Base-by-base conservation (phyloP, 371 early-diverging fungal genomes). In the Mucor circinelloides region DNA sequence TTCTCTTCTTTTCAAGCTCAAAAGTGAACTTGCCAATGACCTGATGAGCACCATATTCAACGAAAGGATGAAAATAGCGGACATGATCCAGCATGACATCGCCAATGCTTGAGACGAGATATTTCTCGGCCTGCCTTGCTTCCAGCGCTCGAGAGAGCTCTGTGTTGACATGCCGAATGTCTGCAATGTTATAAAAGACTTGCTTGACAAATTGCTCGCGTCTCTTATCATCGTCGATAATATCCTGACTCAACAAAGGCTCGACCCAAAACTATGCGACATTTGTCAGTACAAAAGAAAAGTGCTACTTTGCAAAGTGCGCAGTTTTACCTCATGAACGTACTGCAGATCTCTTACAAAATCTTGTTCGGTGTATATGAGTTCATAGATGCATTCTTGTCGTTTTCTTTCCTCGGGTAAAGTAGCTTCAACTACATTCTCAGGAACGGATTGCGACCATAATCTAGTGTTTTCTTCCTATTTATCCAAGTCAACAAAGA, bases 371-470 rank as follows among this genome's bases (percentile, higher is more conserved):
- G 92, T 94, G 58, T 92, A 86, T 34, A 97, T 90, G 42, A 96
- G 69, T 79, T 97, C 97, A 71, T 88, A 96, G 59, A 97, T 93
- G 48, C 89, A 88, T 72, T 97, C 96, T 71, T 97, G 97, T 0
- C 97, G 87, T 69, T 89, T 92, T 65, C 84, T 85, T 75, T 97
- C 97, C 36, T 85, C 68, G n/a, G 84, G 76, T 8, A 89, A 87
- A 1, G 93, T 79, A 0, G 84, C 80, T 30, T 89, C 85, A 1
- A 86, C 69, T 10, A 95, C 73, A 13, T 86, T 85, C 66, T 85
- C 83, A 7, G 93, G 87, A 19, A 85, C 88, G 8, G 84, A 80
- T 6, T 82, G 79, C 28, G 82, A 78, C 88, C 88, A 87, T 40
- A 87, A 68, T 31, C 84, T 56, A 25, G 46, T 46, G 10, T 46